A percentile compares a stretch with the other conserved stretches of the same genome.
Conservation (phyloP, 1,139 yeast genomes). For the Saccharomyces pastorianus region DNA sequence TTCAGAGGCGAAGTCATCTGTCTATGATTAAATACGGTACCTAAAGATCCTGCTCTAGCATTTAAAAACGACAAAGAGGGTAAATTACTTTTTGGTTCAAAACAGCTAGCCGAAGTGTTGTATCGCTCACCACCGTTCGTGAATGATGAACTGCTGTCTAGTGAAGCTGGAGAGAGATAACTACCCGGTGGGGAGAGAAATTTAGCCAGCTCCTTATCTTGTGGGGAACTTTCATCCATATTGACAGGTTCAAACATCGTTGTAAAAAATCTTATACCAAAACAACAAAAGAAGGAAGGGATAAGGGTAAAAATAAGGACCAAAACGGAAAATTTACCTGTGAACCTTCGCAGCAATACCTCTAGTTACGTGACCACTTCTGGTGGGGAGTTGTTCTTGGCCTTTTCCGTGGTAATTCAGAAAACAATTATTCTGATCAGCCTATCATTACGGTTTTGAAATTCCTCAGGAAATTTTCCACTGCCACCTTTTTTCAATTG, state of each 20-base stretch:
- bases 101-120: neutral
- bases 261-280: neutral
- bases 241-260: conserved; percentile 1
- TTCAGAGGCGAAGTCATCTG: neutral
- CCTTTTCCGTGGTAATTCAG: conserved; percentile 1
- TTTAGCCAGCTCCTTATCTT: conserved; percentile 8
- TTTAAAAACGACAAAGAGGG: conserved; percentile 9
- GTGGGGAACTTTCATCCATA: conserved; percentile 5
- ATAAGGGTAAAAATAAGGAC: neutral
- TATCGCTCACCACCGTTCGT: neutral
- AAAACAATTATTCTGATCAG: conserved; percentile 3
- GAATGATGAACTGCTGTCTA: conserved; percentile 13
- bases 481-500: neutral
- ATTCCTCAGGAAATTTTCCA: conserved; percentile 21
- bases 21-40: conserved; percentile 3
- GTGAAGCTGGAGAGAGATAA: conserved; percentile 17
- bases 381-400: conserved; percentile 2
- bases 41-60: conserved; percentile 5
- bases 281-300: neutral
- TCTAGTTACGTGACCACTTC: conserved; percentile 1
- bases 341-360: neutral
- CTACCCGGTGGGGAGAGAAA: conserved; percentile 12
- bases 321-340: neutral
- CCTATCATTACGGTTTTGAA: conserved; percentile 5
- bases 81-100: conserved; percentile 1